Evolutionary conservation across 345 rosid species (phyloP).

Genomic region (Salix suchowensis): DNA sequence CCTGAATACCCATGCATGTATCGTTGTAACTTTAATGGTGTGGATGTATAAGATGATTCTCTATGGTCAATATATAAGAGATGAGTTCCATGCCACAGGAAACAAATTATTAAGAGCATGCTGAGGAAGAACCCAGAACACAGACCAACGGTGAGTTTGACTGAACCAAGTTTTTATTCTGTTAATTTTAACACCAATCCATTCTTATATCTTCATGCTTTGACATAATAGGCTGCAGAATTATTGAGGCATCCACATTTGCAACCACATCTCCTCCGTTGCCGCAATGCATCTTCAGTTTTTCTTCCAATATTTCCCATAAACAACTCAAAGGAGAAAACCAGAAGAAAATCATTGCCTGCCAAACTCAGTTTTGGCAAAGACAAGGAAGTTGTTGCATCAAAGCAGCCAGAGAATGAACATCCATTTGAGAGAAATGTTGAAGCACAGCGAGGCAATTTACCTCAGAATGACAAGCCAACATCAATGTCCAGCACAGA

Average conservation of each 20-base stretch:
- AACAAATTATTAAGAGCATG: conserved; percentile 88
- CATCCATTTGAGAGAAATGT: conserved; percentile 26
- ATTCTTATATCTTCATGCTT: conserved; percentile 14
- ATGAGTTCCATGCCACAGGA: conserved; percentile 44
- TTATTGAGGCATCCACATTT: conserved; percentile 82
- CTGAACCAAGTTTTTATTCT: conserved; percentile 9
- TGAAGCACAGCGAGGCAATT: conserved; percentile 36
- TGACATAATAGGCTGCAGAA: conserved; percentile 68
- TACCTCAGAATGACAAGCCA: conserved; percentile 29
- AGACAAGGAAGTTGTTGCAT: conserved; percentile 33
- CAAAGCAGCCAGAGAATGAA: conserved; percentile 38
- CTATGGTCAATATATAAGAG: background rate
- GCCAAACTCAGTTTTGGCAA: conserved; percentile 37
- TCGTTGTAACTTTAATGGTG: background rate
- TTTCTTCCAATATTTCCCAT: conserved; percentile 72
- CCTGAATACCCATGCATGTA: background rate
- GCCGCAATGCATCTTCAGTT: conserved; percentile 59
- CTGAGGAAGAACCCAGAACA: conserved; percentile 78
- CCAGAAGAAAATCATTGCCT: conserved; percentile 52
- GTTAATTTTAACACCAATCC: background rate
- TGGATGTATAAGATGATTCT: background rate
- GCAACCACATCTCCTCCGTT: conserved; percentile 67
- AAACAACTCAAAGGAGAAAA: conserved; percentile 53
- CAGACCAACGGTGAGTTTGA: conserved; percentile 66
- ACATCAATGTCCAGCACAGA: conserved; percentile 53